These are phyloP conservation scores for Kandelia obovata DNA, from an alignment of 345 rosid genomes.

Conservation along the genomic window DNA sequence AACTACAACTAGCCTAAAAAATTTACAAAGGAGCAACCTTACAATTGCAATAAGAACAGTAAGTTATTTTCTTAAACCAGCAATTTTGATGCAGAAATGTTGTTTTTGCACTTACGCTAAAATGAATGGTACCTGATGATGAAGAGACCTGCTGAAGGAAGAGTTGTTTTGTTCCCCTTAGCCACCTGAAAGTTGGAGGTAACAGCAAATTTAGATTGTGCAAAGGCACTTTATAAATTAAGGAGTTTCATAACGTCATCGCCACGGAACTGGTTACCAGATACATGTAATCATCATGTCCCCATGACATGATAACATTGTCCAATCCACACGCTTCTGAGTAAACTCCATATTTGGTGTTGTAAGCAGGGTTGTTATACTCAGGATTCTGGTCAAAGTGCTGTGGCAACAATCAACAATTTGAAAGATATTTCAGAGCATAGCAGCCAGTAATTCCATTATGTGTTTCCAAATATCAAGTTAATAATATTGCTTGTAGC, in stretches of 20 bases:
- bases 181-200: slow-evolving; percentile 41
- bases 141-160: slow-evolving; percentile 66
- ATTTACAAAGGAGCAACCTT: too few relatives aligned
- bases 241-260: too few relatives aligned
- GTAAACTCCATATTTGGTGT: slow-evolving; percentile 53
- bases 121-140: slow-evolving; percentile 68
- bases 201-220: too few relatives aligned
- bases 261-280: slow-evolving; percentile 33
- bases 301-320: slow-evolving; percentile 63
- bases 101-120: slow-evolving; percentile 33
- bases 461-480: too few relatives aligned
- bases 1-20: too few relatives aligned
- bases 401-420: slow-evolving; percentile 21
- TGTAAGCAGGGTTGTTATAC: slow-evolving; percentile 41
- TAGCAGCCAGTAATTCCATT: background rate
- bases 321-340: slow-evolving; percentile 52
- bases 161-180: slow-evolving; percentile 48
- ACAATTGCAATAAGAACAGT: too few relatives aligned
- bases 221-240: too few relatives aligned
- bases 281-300: slow-evolving; percentile 74
- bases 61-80: too few relatives aligned
- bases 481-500: too few relatives aligned
- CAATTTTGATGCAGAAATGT: background rate
- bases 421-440: background rate
- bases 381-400: slow-evolving; percentile 62